Evolutionary conservation across 139 green algal species (phyloP).

Genomic region (Ettlia oleoabundans): DNA sequence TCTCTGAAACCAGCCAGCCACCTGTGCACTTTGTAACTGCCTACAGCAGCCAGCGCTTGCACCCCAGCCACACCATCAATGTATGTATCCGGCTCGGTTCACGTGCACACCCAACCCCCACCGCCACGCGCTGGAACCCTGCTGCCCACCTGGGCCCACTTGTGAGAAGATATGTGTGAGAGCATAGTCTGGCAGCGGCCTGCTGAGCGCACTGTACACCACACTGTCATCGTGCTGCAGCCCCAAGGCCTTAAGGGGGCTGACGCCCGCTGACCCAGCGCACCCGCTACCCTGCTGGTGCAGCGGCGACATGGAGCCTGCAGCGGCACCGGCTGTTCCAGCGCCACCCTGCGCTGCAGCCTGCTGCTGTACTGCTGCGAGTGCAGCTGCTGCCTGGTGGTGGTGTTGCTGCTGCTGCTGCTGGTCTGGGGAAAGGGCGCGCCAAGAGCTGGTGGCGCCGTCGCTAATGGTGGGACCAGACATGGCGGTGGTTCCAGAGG

Average conservation of each 20-base stretch:
- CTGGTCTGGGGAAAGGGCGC: slow-evolving; percentile 25
- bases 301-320: not conserved
- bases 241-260: slow-evolving; percentile 18
- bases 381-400: not conserved
- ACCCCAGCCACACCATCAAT: no score
- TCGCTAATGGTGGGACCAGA: slow-evolving; percentile 10
- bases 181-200: slow-evolving; percentile 61
- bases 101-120: no score
- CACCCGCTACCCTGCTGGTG: slow-evolving; percentile 1
- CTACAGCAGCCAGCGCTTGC: no score
- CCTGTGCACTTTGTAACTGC: no score
- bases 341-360: not conserved
- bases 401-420: slow-evolving; percentile 25
- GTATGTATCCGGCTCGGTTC: no score
- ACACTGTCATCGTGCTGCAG: slow-evolving; percentile 19
- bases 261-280: slow-evolving; percentile 13
- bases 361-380: no score
- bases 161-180: slow-evolving; percentile 61
- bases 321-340: not conserved
- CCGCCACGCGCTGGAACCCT: not conserved
- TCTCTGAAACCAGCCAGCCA: no score
- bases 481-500: slow-evolving; percentile 8
- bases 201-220: slow-evolving; percentile 58
- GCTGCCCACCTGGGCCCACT: slow-evolving; percentile 34
- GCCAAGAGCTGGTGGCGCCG: slow-evolving; percentile 26